Evolutionary conservation across 805 yeast genomes (phyloP).

Genomic region (Candida boleticola): DNA sequence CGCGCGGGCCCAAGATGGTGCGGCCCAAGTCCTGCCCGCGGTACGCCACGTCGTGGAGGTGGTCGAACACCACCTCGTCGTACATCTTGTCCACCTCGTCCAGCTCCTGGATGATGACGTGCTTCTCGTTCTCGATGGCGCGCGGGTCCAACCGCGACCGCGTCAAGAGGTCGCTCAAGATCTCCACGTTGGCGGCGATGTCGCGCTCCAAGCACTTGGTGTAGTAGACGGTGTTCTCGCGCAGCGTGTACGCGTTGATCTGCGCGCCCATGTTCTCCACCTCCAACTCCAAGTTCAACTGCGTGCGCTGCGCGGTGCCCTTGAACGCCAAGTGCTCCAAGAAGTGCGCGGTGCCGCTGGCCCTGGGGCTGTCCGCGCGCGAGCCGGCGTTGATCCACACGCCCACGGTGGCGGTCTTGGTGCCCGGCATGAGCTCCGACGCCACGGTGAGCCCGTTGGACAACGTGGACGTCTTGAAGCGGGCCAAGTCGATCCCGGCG

Average conservation of each 20-base stretch:
- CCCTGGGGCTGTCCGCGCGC: slow-evolving; percentile 84
- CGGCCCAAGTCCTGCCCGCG: slow-evolving; percentile 92
- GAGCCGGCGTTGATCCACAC: slow-evolving; percentile 99
- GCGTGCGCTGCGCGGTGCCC: slow-evolving; percentile 82
- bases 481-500: slow-evolving; percentile 16
- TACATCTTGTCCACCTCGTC: slow-evolving; percentile 98
- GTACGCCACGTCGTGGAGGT: slow-evolving; percentile 88
- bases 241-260: slow-evolving; percentile 95
- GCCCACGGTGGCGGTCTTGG: slow-evolving; percentile 95
- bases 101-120: slow-evolving; percentile 92
- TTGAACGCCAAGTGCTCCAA: slow-evolving; percentile 95
- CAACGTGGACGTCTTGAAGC: slow-evolving; percentile 61
- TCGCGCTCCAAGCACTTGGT: slow-evolving; percentile 83
- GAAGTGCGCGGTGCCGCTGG: slow-evolving; percentile 95
- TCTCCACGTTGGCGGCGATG: slow-evolving; percentile 82
- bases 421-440: slow-evolving; percentile 80
- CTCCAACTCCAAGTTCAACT: slow-evolving; percentile 82
- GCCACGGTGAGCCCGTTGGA: slow-evolving; percentile 96
- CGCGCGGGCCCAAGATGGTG: slow-evolving; percentile 93
- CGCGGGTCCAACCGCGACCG: slow-evolving; percentile 74
- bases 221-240: slow-evolving; percentile 96
- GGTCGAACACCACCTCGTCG: slow-evolving; percentile 97
- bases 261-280: slow-evolving; percentile 97
- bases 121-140: slow-evolving; percentile 94
- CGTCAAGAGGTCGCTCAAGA: slow-evolving; percentile 85